Evolutionary conservation across 2,329 filamentous ascomycete species (phyloP).

Genomic region (Cladosporium sp.): DNA sequence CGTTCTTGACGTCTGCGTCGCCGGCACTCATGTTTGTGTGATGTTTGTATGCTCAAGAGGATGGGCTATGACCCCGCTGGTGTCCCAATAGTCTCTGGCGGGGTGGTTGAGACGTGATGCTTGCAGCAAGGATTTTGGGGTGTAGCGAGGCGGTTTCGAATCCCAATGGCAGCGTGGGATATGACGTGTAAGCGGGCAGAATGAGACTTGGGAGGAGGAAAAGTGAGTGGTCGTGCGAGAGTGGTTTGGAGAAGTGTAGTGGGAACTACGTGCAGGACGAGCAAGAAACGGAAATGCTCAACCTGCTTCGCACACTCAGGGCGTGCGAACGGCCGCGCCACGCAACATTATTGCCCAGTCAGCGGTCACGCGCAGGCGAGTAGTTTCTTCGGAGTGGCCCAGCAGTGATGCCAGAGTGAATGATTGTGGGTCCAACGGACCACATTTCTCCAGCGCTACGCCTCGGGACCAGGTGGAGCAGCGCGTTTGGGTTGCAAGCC

Average conservation of each 20-base stretch:
- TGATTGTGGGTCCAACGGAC: constrained; percentile 13
- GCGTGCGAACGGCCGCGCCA: constrained; percentile 11
- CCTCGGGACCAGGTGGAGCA: constrained; percentile 18
- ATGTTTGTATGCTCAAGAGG: neutral
- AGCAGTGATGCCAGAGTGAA: constrained; percentile 20
- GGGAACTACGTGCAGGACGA: constrained; percentile 2
- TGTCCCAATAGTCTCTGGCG: constrained; percentile 17
- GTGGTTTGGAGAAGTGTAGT: neutral
- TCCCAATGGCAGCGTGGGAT: constrained; percentile 9
- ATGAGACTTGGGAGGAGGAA: neutral
- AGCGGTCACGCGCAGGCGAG: constrained; percentile 19
- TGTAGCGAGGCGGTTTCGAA: neutral
- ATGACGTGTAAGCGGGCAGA: neutral
- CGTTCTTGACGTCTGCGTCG: constrained; percentile 13
- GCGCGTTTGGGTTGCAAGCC: constrained; percentile 14
- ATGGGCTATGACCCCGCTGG: constrained; percentile 14
- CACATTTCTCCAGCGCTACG: constrained; percentile 20
- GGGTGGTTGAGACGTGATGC: constrained; percentile 5
- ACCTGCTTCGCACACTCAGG: constrained; percentile 2
- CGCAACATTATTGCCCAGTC: constrained; percentile 18
- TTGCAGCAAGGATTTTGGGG: neutral
- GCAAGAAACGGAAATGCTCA: constrained; percentile 16
- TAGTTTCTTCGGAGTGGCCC: constrained; percentile 20
- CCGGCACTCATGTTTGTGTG: constrained; percentile 10
- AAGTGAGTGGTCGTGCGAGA: neutral